Percentiles rank a stretch among this genome's conserved stretches.
These are phyloP conservation scores for Pseudogymnoascus sp. DNA, from an alignment of 2,329 filamentous ascomycete species.

Conservation along the genomic window DNA sequence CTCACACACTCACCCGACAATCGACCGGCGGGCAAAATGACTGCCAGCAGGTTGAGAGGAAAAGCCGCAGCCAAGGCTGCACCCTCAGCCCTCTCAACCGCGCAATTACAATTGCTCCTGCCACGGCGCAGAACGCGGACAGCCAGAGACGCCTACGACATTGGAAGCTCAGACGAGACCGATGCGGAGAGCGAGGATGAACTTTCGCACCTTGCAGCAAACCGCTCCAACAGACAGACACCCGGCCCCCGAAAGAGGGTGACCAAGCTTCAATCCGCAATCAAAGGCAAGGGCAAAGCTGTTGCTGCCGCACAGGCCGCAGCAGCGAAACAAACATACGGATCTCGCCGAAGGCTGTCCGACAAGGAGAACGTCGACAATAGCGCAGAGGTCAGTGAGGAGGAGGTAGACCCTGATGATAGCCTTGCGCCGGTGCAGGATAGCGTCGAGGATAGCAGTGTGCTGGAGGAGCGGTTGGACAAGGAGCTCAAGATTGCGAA, in stretches of 20 bases:
- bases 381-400: slow-evolving; percentile 28
- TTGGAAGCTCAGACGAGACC: slow-evolving; percentile 37
- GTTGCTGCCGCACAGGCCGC: slow-evolving; percentile 9
- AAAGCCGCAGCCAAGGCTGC: slow-evolving; percentile 19
- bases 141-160: slow-evolving; percentile 30
- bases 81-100: slow-evolving; percentile 26
- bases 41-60: slow-evolving; percentile 12
- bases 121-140: slow-evolving; percentile 26
- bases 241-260: slow-evolving; percentile 22
- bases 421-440: slow-evolving; percentile 41
- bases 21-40: slow-evolving; percentile 21
- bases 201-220: slow-evolving; percentile 39
- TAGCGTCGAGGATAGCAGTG: slow-evolving; percentile 29
- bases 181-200: slow-evolving; percentile 50
- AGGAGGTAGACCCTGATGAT: slow-evolving; percentile 29
- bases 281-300: slow-evolving; percentile 15
- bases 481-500: slow-evolving; percentile 45
- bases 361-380: slow-evolving; percentile 50
- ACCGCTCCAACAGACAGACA: slow-evolving; percentile 26
- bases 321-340: slow-evolving; percentile 39
- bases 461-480: slow-evolving; percentile 34
- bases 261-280: slow-evolving; percentile 20
- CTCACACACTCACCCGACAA: slow-evolving; percentile 59
- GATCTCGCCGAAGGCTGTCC: slow-evolving; percentile 32
- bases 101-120: slow-evolving; percentile 31